These are phyloP conservation scores for Candida ipomoeae DNA, from an alignment of 805 yeast genomes.

Conservation along the genomic window DNA sequence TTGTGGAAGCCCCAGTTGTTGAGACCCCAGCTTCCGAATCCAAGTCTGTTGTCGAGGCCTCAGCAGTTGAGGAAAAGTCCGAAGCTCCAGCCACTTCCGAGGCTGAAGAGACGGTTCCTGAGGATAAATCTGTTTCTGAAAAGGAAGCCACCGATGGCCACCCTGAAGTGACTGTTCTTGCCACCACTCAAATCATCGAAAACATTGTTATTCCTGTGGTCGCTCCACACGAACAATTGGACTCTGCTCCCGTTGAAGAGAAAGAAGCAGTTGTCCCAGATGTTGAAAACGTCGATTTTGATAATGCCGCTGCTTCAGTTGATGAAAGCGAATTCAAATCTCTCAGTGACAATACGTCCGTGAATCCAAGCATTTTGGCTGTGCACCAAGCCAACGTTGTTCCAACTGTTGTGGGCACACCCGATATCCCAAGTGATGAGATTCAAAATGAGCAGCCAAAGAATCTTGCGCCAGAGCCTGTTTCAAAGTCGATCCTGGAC, in stretches of 20 bases:
- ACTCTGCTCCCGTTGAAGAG: neutral
- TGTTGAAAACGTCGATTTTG: neutral
- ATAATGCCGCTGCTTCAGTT: neutral
- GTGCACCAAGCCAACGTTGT: slow-evolving; percentile 8
- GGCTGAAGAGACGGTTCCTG: neutral
- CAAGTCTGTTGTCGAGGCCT: no score
- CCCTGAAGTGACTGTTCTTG: neutral
- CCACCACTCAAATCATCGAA: slow-evolving; percentile 1
- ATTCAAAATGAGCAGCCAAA: neutral
- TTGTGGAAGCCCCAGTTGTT: neutral
- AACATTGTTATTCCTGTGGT: neutral
- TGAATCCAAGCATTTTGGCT: slow-evolving; percentile 5
- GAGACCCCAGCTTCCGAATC: neutral
- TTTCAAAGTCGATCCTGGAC: neutral
- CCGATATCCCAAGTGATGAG: slow-evolving; percentile 3
- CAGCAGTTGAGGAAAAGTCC: neutral
- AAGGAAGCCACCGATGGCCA: neutral
- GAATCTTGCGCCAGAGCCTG: neutral
- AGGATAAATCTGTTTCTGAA: neutral
- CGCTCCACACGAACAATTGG: neutral
- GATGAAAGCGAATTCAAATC: neutral
- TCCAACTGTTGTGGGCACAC: slow-evolving; percentile 4
- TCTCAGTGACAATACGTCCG: neutral
- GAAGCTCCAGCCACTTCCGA: neutral
- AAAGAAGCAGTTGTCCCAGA: neutral